Conservation (phyloP, 73 alveolate genomes). For the Diophrys sp. region DNA sequence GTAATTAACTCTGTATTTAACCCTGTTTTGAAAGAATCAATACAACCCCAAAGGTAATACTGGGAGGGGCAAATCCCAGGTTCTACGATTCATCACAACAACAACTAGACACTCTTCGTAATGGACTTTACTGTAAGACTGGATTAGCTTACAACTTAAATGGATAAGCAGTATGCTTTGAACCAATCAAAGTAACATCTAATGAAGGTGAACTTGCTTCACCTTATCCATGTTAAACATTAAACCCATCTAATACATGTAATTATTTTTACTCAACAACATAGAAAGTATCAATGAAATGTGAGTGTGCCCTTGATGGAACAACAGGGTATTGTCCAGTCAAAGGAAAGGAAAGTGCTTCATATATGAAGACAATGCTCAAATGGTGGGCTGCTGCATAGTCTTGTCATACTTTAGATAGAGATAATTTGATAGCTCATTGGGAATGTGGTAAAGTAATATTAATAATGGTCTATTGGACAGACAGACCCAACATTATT, state of each 20-base stretch:
- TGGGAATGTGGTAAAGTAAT: not conserved
- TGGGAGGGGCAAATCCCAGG: too few relatives aligned
- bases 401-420: slow-evolving; percentile 25
- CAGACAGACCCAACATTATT: too few relatives aligned
- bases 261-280: slow-evolving; percentile 8
- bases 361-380: not conserved
- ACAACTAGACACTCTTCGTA: not conserved
- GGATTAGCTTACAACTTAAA: slow-evolving; percentile 13
- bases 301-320: slow-evolving; percentile 25
- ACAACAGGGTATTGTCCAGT: slow-evolving; percentile 27
- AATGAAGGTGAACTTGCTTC: slow-evolving; percentile 5
- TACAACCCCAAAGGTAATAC: too few relatives aligned
- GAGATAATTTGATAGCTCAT: not conserved
- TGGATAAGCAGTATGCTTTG: slow-evolving; percentile 9
- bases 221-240: slow-evolving; percentile 19
- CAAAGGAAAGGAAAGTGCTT: slow-evolving; percentile 20
- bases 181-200: not conserved
- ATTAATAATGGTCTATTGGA: too few relatives aligned
- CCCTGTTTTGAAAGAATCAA: too few relatives aligned
- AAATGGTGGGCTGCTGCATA: not conserved
- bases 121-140: not conserved
- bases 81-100: too few relatives aligned
- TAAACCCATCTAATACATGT: slow-evolving; percentile 2
- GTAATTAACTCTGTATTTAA: too few relatives aligned
- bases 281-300: not conserved